Evolutionary conservation across 2,329 filamentous ascomycete species (phyloP), one percentile per base, ranked within the genome.

Genomic region (Hypoxylon sp.): DNA sequence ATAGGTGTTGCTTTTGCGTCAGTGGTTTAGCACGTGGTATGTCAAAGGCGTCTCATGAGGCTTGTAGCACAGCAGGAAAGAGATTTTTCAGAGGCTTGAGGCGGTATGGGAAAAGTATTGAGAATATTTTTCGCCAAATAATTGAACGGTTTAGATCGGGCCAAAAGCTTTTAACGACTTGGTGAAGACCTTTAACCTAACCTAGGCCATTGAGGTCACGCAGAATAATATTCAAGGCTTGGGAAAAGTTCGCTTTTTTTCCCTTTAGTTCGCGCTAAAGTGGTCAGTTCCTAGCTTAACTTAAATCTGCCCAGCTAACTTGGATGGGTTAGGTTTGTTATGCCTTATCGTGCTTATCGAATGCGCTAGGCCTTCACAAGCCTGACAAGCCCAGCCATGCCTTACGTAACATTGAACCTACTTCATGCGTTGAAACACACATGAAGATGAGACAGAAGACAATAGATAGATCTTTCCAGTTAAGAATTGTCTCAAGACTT

Each of bases 221-320:
- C 39, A 35, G 44, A 47, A 46, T 46, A n/a, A 42, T 58, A 53
- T 52, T 52, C 52, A 62, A 60, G 35, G 55, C 46, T 53, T 60
- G 52, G 57, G 52, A 62, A 66, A 66, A 57, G 42, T 59, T 48
- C 42, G 42, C 29, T 51, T 59, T 52, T 52, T 54, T 60, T 52
- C 8, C 26, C 26, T 31, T 44, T 42, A 63, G 24, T 56, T 48
- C 26, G 35, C 65, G 54, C 59, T 67, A 63, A 55, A 51, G 31
- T 55, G 35, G 35, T 46, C 46, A 5, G 24, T 48, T 65, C 52
- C 19, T 65, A 61, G 51, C 42, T 51, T 37, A 54, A 55, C 55
- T 65, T 46, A 37, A 53, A 35, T 54, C 54, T 50, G 1, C 5
- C 10, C 46, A 31, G 53, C 61, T 64, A 64, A 29, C 54, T 55